Base-by-base conservation (phyloP, 306 rosid genomes). In the Echinosophora koreensis region DNA sequence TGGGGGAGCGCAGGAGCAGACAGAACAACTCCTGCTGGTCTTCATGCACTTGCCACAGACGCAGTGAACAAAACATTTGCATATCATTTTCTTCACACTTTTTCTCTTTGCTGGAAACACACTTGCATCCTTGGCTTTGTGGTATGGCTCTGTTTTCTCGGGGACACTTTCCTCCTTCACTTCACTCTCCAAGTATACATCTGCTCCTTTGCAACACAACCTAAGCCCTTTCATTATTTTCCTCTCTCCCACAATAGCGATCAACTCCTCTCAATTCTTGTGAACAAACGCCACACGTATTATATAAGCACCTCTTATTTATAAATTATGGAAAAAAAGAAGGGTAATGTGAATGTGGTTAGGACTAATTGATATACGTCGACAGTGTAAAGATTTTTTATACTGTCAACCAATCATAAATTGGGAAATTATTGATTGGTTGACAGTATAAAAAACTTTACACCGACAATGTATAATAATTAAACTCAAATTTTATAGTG, bases 91-190 rank as follows among this genome's bases (percentile, higher is more conserved):
- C 86, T 87, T 87, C 13, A 87, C 82, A 37, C 64, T 17, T 52
- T 32, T 83, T 16, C 82, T 85, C 73, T 79, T 85, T 6, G 83
- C 71, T 3, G 93, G 90, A 62, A 85, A 66, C 16, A 87, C 81
- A 46, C 70, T 87, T n/a, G 80, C 82, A 5, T 63, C 60, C 32
- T 64, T 70, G 16, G 56, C 6, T 69, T 79, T 81, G 41, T 17
- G 8, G 7, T 0, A 15, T 3, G 15, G 5, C 41, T 69, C 74
- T 70, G 64, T 46, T 34, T 56, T 35, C 3, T 37, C 6, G 0
- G 8, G 41, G 42, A 0, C 7, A 4, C 0, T 27, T 58, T 18
- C 63, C 14, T 70, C 78, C 52, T 69, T 66, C 28, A 32, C 10
- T 66, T 70, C 77, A 5, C 16, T 2, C 27, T 67, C 81, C 4